Conservation (phyloP, 805 yeast species). For the Lipomyces yamadae region DNA sequence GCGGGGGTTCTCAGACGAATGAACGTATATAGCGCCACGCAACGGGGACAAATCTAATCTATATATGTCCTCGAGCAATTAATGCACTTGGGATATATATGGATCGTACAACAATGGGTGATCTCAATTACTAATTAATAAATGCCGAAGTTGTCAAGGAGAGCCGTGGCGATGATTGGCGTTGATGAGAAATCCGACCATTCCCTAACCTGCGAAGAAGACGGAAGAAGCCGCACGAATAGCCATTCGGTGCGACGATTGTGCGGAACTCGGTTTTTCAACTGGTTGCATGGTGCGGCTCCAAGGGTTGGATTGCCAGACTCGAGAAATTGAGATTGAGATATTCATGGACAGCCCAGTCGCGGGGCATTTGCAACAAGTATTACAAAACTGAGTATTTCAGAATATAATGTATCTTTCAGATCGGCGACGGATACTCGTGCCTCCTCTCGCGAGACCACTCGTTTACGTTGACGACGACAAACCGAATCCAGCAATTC, state of each 20-base stretch:
- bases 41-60: background rate
- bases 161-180: background rate
- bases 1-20: background rate
- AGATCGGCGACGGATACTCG: conserved; percentile 41
- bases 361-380: background rate
- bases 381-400: background rate
- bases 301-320: background rate
- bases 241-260: background rate
- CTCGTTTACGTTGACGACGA: conserved; percentile 22
- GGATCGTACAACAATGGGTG: background rate
- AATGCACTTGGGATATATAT: background rate
- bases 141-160: background rate
- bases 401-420: conserved; percentile 30
- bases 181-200: conserved; percentile 4
- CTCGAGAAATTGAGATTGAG: background rate
- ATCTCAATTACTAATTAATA: background rate
- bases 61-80: conserved; percentile 1
- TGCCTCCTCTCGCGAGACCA: conserved; percentile 32
- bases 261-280: background rate
- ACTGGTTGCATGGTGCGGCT: background rate
- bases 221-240: conserved; percentile 4
- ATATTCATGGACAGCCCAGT: background rate
- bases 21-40: background rate
- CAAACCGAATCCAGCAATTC: background rate
- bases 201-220: background rate